A percentile compares a stretch with the other conserved stretches of the same genome.
Evolutionary conservation across 225 moss, liverwort and hornwort species (phyloP).

Genomic region (Sphagnum contortum): DNA sequence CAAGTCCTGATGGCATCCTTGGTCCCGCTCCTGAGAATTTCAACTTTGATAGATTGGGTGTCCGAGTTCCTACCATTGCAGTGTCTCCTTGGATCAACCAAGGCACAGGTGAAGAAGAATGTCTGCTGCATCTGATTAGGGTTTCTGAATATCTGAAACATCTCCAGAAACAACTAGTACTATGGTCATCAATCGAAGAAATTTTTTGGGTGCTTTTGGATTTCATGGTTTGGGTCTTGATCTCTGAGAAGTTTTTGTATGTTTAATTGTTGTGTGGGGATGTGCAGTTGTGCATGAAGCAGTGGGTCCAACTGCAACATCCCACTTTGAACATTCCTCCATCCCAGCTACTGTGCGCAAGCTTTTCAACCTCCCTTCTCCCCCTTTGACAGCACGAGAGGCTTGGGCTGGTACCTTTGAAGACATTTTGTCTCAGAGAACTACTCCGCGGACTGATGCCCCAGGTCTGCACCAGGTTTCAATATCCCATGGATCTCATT

Average conservation of each 20-base stretch:
- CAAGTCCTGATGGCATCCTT: conserved; percentile 43
- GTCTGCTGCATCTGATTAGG: neutral
- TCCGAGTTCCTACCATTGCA: conserved; percentile 58
- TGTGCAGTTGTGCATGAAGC: conserved; percentile 78
- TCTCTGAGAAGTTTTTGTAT: neutral
- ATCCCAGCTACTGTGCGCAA: conserved; percentile 82
- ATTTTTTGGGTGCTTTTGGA: too few species aligned
- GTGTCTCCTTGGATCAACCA: conserved; percentile 68
- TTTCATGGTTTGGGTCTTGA: neutral
- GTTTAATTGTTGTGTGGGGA: neutral
- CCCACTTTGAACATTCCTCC: conserved; percentile 89
- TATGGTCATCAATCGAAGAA: too few species aligned
- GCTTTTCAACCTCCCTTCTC: conserved; percentile 56
- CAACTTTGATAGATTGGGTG: conserved; percentile 58
- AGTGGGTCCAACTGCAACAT: conserved; percentile 50
- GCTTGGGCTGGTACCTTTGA: conserved; percentile 93
- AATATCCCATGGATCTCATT: too few species aligned
- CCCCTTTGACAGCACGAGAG: conserved; percentile 69
- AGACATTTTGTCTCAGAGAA: conserved; percentile 33
- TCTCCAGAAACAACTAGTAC: too few species aligned
- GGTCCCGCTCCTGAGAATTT: conserved; percentile 47
- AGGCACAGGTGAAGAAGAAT: conserved; percentile 26
- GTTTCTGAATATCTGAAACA: too few species aligned
- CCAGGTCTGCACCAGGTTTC: conserved; percentile 32
- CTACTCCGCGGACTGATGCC: conserved; percentile 49